Base-by-base conservation (phyloP, 345 rosid genomes). In the Ricinus communis region DNA sequence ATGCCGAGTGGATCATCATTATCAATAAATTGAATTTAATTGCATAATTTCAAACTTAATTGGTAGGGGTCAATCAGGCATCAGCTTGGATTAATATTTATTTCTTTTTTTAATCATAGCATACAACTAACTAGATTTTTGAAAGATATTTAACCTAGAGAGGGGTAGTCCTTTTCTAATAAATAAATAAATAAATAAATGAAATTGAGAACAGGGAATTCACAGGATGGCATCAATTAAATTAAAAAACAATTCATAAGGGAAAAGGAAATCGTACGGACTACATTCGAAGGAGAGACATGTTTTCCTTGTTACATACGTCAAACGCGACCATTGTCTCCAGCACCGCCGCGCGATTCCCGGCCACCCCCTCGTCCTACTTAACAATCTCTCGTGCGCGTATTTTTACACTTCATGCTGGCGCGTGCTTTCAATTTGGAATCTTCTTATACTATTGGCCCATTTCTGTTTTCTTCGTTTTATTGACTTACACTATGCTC, bases 271-370 rank as follows among this genome's bases (percentile, higher is more conserved):
- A n/a, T n/a, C n/a, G n/a, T n/a, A n/a, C n/a, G n/a, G n/a, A n/a
- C n/a, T n/a, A n/a, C n/a, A n/a, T n/a, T n/a, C 16, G 12, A 51
- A 0, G 40, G 18, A 25, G 38, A 51, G 68, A 65, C 69, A 65
- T 22, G 41, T 22, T 31, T 80, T 10, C 40, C 73, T 62, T 66
- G 64, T 49, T 28, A 31, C 70, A 49, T 6, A 70, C 58, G 84
- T 71, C 45, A 70, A 70, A 60, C 46, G 33, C 61, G 54, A 70
- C 66, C 65, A 38, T 28, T 31, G 53, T 68, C 59, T 22, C 81
- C 76, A 76, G 57, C 84, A 81, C 68, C 68, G 79, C 38, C 61
- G 76, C 84, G 78, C 57, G 81, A 81, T 77, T 81, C 81, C 76
- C 84, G 84, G 78, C 74, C 73, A 24, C 5, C 62, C 59, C 62